Evolutionary conservation across 2,329 filamentous ascomycete species (phyloP), one percentile per base, ranked within the genome.

Genomic region (Aspergillus tubingensis): DNA sequence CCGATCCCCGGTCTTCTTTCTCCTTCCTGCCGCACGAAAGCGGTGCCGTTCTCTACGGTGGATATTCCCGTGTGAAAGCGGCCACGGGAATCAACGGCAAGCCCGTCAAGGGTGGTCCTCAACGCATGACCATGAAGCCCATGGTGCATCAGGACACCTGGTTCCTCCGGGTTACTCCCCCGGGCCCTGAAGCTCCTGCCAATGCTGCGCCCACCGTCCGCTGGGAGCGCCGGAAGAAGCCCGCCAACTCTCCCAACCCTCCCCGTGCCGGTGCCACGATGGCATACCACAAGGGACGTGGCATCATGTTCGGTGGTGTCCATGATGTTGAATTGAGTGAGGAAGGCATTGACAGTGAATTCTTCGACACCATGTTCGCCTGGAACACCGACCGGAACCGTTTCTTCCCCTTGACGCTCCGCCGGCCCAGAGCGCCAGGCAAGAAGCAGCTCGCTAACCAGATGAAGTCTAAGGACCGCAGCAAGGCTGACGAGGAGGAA

Each of bases 381-480:
- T 98, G 93, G 91, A 97, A 96, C 72, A 88, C 96, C 64, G 95
- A 98, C 70, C 86, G 94, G 61, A 99, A 99, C 74, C 85, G 95
- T 8, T 98, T 96, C 80, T 97, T 98, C 81, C 91, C 90, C 2
- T 82, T 98, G 48, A 81, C 82, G 8, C 80, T 98, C 49, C 85
- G 93, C 55, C 91, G 92, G 67, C 86, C 91, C 2, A 87, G 92
- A 25, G 80, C 83, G 19, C 85, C 85, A 51, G 85, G 86, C 63
- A 90, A 88, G 67, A 88, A 86, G 66, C 83, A 82, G 38, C 79
- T 78, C 43, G 68, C 70, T 21, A 74, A 71, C 52, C 76, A 77
- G 59, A 63, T 68, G 13, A 85, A 85, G 67, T 84, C 86, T 57
- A 81, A 87, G 47, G 82, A 84, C 38, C 85, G 94, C 65, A 91